A percentile compares a stretch with the other conserved stretches of the same genome.
Conservation (phyloP, 257 asterid species). For the Ocimum tenuiflorum region DNA sequence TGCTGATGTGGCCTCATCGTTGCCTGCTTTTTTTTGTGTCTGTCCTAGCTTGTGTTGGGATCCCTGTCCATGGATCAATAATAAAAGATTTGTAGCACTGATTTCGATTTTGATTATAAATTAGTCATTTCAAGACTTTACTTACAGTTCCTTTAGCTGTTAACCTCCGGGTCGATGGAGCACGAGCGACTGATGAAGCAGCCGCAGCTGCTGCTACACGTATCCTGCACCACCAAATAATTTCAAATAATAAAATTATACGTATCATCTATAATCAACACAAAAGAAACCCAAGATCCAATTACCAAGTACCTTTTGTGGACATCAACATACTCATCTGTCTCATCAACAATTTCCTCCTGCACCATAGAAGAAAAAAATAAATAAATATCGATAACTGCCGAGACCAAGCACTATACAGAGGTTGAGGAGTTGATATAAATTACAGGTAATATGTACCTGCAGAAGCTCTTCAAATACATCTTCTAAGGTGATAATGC, state of each 20-base stretch:
- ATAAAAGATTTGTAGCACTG: slow-evolving; percentile 28
- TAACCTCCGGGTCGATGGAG: slow-evolving; percentile 71
- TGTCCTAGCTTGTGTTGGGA: slow-evolving; percentile 45
- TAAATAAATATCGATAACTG: not conserved
- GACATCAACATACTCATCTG: slow-evolving; percentile 88
- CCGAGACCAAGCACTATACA: not conserved
- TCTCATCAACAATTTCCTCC: slow-evolving; percentile 97
- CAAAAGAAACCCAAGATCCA: not conserved
- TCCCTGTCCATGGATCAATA: slow-evolving; percentile 42
- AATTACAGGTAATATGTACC: slow-evolving; percentile 30
- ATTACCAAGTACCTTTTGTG: slow-evolving; percentile 56
- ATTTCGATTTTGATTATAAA: slow-evolving; percentile 39
- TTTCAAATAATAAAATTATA: not conserved
- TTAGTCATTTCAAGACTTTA: slow-evolving; percentile 34
- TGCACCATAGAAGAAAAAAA: slow-evolving; percentile 18
- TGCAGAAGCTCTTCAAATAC: slow-evolving; percentile 95
- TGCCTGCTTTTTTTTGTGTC: slow-evolving; percentile 39
- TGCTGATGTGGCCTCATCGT: slow-evolving; percentile 22
- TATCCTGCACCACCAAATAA: slow-evolving; percentile 40
- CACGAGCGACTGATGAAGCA: slow-evolving; percentile 83
- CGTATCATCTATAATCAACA: not conserved
- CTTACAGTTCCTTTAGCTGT: slow-evolving; percentile 61
- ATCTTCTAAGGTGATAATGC: slow-evolving; percentile 90
- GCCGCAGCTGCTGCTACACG: slow-evolving; percentile 95
- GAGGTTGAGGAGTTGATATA: not conserved